phyloP scores from a whole-genome alignment of 352 stramenopile species.

The Phytopythium aichiense region DNA sequence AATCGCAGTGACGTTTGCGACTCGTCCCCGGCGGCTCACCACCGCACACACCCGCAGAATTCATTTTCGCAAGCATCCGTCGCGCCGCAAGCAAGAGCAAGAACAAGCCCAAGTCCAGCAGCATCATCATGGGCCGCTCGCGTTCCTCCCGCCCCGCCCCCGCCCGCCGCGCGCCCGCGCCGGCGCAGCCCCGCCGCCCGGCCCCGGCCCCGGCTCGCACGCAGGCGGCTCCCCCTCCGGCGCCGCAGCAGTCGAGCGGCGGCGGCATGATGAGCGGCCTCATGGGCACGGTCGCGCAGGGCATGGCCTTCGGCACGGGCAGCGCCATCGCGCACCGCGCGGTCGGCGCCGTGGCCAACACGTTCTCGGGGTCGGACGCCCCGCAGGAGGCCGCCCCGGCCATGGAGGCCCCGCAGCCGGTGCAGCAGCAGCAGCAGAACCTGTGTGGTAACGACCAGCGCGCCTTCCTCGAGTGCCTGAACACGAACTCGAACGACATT shows the following conservation, averaged over 20 bases:
- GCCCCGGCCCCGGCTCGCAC: constrained; percentile 38
- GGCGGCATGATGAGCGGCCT: constrained; percentile 93
- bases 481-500: constrained; percentile 86
- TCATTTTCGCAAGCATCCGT: no score
- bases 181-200: constrained; percentile 29
- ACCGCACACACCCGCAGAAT: no score
- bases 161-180: constrained; percentile 36
- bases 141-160: constrained; percentile 51
- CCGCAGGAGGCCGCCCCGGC: constrained; percentile 30
- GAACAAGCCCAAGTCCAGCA: constrained; percentile 6
- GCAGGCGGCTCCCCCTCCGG: constrained; percentile 48
- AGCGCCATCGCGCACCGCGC: constrained; percentile 94
- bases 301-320: constrained; percentile 98
- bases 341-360: constrained; percentile 71
- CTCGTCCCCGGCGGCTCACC: no score
- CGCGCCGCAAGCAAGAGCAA: not conserved
- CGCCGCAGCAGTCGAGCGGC: constrained; percentile 41
- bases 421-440: constrained; percentile 36
- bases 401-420: constrained; percentile 16
- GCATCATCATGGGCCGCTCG: constrained; percentile 63
- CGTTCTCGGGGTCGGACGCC: constrained; percentile 58
- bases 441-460: constrained; percentile 76
- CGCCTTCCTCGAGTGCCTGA: constrained; percentile 81
- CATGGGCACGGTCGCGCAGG: constrained; percentile 94
- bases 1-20: no score